phyloP scores from a whole-genome alignment of 768 basidiomycete genomes.

The Termitomyces sp. region DNA sequence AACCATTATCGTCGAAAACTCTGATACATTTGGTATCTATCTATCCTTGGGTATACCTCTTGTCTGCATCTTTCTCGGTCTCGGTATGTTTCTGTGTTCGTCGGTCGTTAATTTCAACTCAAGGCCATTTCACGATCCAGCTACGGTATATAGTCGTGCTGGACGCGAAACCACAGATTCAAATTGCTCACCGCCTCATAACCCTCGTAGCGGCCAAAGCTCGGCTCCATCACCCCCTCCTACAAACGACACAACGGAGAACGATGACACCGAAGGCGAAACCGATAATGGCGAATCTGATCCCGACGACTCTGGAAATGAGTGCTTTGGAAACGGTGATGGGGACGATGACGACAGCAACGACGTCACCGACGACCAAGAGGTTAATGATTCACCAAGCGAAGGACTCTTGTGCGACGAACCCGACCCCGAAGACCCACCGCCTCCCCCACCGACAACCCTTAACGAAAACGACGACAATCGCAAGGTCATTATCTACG shows the following conservation, averaged over 20 bases:
- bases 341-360: neutral
- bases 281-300: neutral
- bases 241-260: neutral
- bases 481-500: neutral
- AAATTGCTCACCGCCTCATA: neutral
- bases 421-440: neutral
- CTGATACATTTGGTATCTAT: neutral
- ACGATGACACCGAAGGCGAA: neutral
- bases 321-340: neutral
- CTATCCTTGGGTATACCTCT: neutral
- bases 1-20: neutral
- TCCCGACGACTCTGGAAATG: neutral
- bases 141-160: neutral
- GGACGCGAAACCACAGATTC: neutral
- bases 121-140: neutral
- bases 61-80: neutral
- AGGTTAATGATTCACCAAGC: neutral
- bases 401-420: neutral
- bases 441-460: neutral
- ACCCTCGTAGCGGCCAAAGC: neutral
- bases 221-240: neutral
- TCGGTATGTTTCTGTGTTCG: neutral
- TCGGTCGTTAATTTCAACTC: neutral
- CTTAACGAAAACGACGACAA: neutral
- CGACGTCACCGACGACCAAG: neutral